These are phyloP conservation scores for Colletotrichum lindemuthianum DNA, from an alignment of 2,329 filamentous ascomycete species.

Conservation along the genomic window DNA sequence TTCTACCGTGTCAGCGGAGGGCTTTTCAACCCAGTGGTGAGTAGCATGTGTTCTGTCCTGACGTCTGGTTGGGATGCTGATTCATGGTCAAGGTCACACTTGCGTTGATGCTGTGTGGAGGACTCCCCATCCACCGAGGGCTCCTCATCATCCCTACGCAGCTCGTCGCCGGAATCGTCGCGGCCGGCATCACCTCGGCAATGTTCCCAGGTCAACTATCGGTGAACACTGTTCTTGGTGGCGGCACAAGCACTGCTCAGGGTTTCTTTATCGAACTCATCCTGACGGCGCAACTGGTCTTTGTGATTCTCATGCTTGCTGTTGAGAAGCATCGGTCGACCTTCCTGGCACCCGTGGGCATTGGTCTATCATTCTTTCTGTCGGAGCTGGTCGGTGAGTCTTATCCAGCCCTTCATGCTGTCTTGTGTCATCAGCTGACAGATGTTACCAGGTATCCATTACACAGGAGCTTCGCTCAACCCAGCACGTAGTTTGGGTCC, in stretches of 20 bases:
- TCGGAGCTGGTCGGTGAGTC: conserved; percentile 52
- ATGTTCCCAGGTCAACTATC: conserved; percentile 67
- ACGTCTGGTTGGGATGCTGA: no score
- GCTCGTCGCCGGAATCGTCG: conserved; percentile 66
- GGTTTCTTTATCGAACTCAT: conserved; percentile 76
- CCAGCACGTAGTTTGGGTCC: conserved; percentile 63
- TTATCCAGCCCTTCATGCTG: neutral
- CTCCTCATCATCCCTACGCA: conserved; percentile 65
- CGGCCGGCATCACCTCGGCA: conserved; percentile 65
- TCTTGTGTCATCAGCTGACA: neutral
- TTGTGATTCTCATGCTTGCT: conserved; percentile 75
- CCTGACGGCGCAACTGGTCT: conserved; percentile 69
- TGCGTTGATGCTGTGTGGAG: conserved; percentile 67
- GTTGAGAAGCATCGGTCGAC: conserved; percentile 80
- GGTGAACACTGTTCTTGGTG: conserved; percentile 65
- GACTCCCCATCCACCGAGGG: conserved; percentile 62
- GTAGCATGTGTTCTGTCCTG: conserved; percentile 31
- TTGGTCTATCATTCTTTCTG: conserved; percentile 77
- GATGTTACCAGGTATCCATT: conserved; percentile 49
- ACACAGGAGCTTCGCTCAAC: conserved; percentile 60
- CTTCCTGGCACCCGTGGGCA: conserved; percentile 75
- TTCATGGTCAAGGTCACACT: conserved; percentile 58
- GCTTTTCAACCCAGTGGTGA: conserved; percentile 62
- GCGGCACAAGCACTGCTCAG: conserved; percentile 61
- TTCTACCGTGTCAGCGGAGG: conserved; percentile 65